These are phyloP conservation scores for Viridothelium virens DNA, from an alignment of 495 filamentous ascomycete species.

Conservation along the genomic window DNA sequence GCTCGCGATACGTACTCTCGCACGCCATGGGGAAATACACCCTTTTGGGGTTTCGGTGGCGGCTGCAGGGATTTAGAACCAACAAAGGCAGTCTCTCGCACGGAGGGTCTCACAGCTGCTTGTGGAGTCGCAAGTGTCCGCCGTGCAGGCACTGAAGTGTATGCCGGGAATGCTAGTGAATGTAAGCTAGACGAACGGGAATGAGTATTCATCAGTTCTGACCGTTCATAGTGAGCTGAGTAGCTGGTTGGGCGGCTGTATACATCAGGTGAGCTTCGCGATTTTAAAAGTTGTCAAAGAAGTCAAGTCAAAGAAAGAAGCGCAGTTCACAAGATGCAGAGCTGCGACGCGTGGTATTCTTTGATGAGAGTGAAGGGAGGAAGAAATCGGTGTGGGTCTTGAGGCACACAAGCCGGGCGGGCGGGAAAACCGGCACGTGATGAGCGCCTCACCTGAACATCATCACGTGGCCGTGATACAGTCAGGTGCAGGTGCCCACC, in stretches of 20 bases:
- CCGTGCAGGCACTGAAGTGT: conserved; percentile 43
- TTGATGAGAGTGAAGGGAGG: background rate
- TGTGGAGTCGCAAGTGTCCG: conserved; percentile 32
- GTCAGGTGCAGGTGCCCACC: too few relatives aligned
- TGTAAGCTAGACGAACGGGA: background rate
- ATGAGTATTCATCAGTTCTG: background rate
- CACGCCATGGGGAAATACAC: conserved; percentile 68
- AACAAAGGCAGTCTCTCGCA: conserved; percentile 4
- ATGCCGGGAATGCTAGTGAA: conserved; percentile 34
- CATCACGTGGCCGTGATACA: too few relatives aligned
- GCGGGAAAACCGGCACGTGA: too few relatives aligned
- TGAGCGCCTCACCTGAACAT: too few relatives aligned
- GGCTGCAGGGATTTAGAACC: conserved; percentile 24
- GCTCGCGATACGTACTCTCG: conserved; percentile 76
- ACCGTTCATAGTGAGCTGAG: background rate
- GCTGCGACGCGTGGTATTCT: background rate
- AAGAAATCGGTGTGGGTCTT: background rate
- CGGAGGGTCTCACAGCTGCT: conserved; percentile 11
- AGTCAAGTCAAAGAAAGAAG: background rate
- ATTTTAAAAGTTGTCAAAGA: background rate
- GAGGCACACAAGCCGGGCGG: too few relatives aligned
- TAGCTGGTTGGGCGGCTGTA: background rate
- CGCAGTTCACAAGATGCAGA: background rate
- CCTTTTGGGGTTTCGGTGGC: conserved; percentile 42
- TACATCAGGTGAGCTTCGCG: background rate